These are phyloP conservation scores for Hypoxylon sp. DNA, from an alignment of 2,329 filamentous ascomycete genomes.

Conservation along the genomic window DNA sequence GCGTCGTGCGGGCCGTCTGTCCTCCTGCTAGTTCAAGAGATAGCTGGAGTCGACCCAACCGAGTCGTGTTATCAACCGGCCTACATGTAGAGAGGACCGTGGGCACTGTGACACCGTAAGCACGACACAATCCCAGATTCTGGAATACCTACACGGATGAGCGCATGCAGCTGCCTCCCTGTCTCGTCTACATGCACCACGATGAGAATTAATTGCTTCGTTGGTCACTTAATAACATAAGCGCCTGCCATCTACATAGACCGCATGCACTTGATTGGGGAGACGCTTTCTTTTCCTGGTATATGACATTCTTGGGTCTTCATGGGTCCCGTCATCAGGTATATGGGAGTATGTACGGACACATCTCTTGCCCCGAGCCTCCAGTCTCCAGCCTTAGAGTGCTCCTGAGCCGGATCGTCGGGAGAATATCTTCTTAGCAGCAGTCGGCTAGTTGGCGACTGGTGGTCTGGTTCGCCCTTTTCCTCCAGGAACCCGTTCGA, in stretches of 20 bases:
- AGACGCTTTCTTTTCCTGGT: neutral
- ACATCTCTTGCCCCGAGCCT: neutral
- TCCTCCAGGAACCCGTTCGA: conserved; percentile 30
- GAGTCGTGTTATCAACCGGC: conserved; percentile 42
- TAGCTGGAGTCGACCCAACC: conserved; percentile 36
- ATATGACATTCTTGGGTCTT: conserved; percentile 1
- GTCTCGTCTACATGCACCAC: conserved; percentile 41
- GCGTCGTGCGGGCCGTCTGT: conserved; percentile 35
- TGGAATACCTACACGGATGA: conserved; percentile 43
- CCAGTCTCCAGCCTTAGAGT: conserved; percentile 7
- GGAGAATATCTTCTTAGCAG: conserved; percentile 14
- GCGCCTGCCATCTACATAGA: conserved; percentile 32
- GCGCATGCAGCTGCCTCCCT: conserved; percentile 41
- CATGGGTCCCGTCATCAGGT: neutral
- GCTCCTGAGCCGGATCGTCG: conserved; percentile 7
- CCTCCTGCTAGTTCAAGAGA: conserved; percentile 31
- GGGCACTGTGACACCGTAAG: conserved; percentile 41
- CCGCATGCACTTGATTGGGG: conserved; percentile 5
- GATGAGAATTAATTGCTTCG: conserved; percentile 38
- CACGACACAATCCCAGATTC: conserved; percentile 46
- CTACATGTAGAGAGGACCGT: conserved; percentile 23
- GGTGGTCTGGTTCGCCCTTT: conserved; percentile 12
- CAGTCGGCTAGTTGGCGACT: conserved; percentile 18
- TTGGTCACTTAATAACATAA: conserved; percentile 38
- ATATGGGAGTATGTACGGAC: neutral